Conservation (phyloP, 345 rosid genomes). For the Eucalyptus viminalis region DNA sequence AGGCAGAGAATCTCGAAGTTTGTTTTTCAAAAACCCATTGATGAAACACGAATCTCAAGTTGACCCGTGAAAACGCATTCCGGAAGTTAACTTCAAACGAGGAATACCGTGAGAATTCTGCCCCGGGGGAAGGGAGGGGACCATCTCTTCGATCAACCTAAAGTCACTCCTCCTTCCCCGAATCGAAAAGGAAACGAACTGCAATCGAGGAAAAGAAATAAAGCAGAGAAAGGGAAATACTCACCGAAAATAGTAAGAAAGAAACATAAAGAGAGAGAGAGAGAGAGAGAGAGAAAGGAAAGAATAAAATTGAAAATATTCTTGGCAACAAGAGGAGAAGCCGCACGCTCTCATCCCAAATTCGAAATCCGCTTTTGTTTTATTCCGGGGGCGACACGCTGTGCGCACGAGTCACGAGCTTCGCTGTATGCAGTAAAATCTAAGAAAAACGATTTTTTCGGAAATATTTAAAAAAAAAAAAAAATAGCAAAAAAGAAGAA, state of each 20-base stretch:
- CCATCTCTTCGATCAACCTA: neutral
- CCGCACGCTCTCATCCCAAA: neutral
- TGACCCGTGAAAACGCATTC: neutral
- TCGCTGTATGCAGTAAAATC: neutral
- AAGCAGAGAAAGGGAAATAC: neutral
- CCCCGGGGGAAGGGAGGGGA: neutral
- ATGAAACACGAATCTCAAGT: neutral
- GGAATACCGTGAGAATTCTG: neutral
- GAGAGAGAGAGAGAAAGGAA: no score
- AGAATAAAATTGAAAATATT: no score
- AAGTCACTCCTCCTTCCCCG: neutral
- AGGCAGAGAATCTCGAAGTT: neutral
- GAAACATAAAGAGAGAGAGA: neutral
- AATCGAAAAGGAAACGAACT: neutral
- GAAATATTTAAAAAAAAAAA: neutral
- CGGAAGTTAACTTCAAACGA: neutral
- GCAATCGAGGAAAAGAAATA: neutral
- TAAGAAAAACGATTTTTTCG: neutral
- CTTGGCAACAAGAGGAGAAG: neutral
- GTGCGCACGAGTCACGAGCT: neutral
- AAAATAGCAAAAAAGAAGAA: fast-evolving
- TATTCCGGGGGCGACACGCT: neutral
- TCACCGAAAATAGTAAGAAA: neutral
- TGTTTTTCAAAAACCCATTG: neutral
- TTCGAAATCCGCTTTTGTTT: neutral